Base-by-base conservation (phyloP, 768 basidiomycete genomes). In the Leucocoprinus birnbaumii region DNA sequence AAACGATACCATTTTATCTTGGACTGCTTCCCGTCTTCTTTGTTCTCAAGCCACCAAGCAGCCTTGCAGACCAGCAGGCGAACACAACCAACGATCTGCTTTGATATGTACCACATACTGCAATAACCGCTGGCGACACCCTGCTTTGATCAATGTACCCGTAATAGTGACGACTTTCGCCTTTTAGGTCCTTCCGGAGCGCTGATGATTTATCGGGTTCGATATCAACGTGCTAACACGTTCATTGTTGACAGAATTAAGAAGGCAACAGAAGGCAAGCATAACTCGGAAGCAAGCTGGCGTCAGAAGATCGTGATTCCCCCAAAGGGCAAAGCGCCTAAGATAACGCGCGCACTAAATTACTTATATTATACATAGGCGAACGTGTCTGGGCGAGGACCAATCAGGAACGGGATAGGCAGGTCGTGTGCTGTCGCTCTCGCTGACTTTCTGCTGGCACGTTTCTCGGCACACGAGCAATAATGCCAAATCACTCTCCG, bases 401-500 rank as follows among this genome's bases (percentile, higher is more conserved):
- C 61, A 62, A 62, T 62, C 61, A 62, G 57, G 34, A 31, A 16
- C 5, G 42, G 27, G 22, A 26, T 41, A 42, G 53, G 46, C 11
- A 31, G 54, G 53, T 62, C 61, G 61, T 62, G 61, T 62, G 61
- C 61, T 55, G 27, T 21, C 31, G 26, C 43, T 3, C 27, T 21
- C 18, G 41, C 9, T 57, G 14, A 45, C 42, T 53, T 19, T 27
- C 22, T 11, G 25, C 13, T 59, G 51, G 63, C 63, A 64, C 64
- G 63, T 64, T 63, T 61, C 51, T 62, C 42, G 58, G 59, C 63
- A 64, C 63, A 62, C 63, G 63, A 62, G 59, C 63, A 55, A 31
- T 56, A 49, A 37, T 40, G 24, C 40, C 13, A 56, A 35, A 48
- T 44, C 45, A 34, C 43, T 46, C 58, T 41, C 56, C 50, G 42